A percentile compares a stretch with the other conserved stretches of the same genome.
These are phyloP conservation scores for Incumbomyces delicatus DNA, from an alignment of 2,329 filamentous ascomycete species.

Conservation along the genomic window DNA sequence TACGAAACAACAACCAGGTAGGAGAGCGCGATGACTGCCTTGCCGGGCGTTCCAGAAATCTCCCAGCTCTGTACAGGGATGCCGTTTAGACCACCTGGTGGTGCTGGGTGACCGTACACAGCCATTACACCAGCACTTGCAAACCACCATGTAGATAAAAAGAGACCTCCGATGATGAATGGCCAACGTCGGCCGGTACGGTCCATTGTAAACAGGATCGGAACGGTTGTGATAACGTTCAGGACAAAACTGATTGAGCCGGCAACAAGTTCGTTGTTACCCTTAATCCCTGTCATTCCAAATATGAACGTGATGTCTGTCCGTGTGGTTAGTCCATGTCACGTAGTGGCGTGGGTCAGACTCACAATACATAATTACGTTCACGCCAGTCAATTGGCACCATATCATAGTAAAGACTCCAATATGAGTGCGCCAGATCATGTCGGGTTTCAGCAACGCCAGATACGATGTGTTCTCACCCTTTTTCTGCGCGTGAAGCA, in stretches of 20 bases:
- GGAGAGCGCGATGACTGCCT: conserved; percentile 56
- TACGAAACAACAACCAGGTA: conserved; percentile 63
- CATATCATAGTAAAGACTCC: conserved; percentile 49
- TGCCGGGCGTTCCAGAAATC: conserved; percentile 37
- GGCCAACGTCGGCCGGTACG: too few relatives aligned
- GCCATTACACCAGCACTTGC: conserved; percentile 46
- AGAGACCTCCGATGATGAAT: not conserved
- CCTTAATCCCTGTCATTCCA: conserved; percentile 28
- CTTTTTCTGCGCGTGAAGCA: conserved; percentile 31
- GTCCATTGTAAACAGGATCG: too few relatives aligned
- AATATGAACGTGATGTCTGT: conserved; percentile 31
- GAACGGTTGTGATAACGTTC: too few relatives aligned
- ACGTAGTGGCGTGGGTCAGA: conserved; percentile 6
- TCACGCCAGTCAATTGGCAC: conserved; percentile 39
- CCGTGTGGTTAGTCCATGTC: conserved; percentile 4
- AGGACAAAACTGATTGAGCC: too few relatives aligned
- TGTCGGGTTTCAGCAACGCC: conserved; percentile 43
- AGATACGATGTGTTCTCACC: conserved; percentile 31
- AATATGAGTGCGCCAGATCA: conserved; percentile 50
- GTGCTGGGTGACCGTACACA: conserved; percentile 39
- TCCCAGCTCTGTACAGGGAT: conserved; percentile 28
- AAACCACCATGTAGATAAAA: conserved; percentile 25
- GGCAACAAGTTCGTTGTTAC: conserved; percentile 27
- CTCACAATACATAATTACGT: conserved; percentile 24
- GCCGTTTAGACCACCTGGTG: conserved; percentile 21